Percentiles rank a stretch among this genome's conserved stretches.
Conservation (phyloP, 2,329 filamentous ascomycete species). For the Drechmeria coniospora region DNA sequence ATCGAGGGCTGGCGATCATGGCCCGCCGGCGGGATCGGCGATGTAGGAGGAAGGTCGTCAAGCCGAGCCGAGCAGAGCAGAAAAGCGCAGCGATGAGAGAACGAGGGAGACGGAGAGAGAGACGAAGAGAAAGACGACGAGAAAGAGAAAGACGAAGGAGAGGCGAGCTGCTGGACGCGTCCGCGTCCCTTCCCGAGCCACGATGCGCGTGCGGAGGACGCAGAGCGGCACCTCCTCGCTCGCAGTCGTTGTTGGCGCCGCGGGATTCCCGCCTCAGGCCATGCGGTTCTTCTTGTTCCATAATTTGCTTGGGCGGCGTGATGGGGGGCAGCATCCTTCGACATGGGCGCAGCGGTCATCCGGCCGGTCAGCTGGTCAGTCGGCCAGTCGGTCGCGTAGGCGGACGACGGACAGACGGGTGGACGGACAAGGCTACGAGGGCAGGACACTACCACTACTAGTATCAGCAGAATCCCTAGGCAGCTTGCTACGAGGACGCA, state of each 20-base stretch:
- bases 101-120: too few relatives aligned
- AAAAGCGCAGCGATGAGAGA: too few relatives aligned
- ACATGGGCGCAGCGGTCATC: background rate
- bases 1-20: conserved; percentile 14
- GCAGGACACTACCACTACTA: conserved; percentile 2
- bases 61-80: too few relatives aligned
- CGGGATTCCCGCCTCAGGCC: background rate
- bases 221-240: background rate
- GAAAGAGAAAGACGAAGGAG: too few relatives aligned
- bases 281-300: background rate
- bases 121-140: too few relatives aligned
- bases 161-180: too few relatives aligned
- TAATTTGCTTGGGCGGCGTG: background rate
- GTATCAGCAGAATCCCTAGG: conserved; percentile 6
- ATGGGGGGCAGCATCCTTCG: background rate
- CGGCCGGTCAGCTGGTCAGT: too few relatives aligned
- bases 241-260: background rate
- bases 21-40: conserved; percentile 17
- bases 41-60: conserved; percentile 17
- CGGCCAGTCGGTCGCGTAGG: too few relatives aligned
- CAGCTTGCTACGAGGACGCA: conserved; percentile 7
- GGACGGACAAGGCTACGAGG: background rate
- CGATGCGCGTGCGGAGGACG: too few relatives aligned
- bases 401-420: too few relatives aligned
- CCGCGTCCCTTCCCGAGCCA: too few relatives aligned